A percentile compares a stretch with the other conserved stretches of the same genome.
These are phyloP conservation scores for Metrosideros polymorpha DNA, from an alignment of 441 rosid genomes.

Conservation along the genomic window DNA sequence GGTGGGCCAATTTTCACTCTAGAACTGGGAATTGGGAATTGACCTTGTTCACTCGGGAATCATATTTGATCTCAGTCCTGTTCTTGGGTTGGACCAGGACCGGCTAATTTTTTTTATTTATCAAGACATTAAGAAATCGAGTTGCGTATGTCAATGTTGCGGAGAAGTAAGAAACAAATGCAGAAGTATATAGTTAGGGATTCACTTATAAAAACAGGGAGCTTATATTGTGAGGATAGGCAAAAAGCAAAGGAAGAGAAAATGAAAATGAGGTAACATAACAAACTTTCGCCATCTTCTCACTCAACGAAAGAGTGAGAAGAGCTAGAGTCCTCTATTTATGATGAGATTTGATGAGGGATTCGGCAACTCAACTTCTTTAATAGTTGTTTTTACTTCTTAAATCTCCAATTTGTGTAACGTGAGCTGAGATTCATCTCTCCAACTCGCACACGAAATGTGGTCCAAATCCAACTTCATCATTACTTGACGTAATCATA, in stretches of 20 bases:
- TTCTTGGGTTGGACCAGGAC: too few relatives aligned
- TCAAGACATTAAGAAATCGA: neutral
- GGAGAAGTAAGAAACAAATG: neutral
- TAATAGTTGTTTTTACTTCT: neutral
- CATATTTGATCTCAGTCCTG: too few relatives aligned
- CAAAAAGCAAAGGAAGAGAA: neutral
- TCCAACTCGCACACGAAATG: neutral
- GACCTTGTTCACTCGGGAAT: too few relatives aligned
- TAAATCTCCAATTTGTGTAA: neutral
- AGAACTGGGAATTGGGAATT: too few relatives aligned
- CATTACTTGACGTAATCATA: neutral
- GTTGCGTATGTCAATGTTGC: neutral
- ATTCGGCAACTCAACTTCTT: neutral
- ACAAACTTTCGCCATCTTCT: neutral
- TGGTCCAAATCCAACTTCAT: neutral
- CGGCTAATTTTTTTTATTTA: too few relatives aligned
- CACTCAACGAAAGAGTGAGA: neutral
- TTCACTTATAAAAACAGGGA: neutral
- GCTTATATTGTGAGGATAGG: neutral
- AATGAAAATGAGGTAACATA: neutral
- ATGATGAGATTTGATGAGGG: neutral
- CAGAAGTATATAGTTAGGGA: neutral
- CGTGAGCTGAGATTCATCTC: neutral
- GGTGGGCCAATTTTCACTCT: too few relatives aligned
- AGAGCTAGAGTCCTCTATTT: neutral